Percentiles rank a stretch among this genome's conserved stretches.
Evolutionary conservation across 768 basidiomycete species (phyloP).

Genomic region (Phallus indusiatus): DNA sequence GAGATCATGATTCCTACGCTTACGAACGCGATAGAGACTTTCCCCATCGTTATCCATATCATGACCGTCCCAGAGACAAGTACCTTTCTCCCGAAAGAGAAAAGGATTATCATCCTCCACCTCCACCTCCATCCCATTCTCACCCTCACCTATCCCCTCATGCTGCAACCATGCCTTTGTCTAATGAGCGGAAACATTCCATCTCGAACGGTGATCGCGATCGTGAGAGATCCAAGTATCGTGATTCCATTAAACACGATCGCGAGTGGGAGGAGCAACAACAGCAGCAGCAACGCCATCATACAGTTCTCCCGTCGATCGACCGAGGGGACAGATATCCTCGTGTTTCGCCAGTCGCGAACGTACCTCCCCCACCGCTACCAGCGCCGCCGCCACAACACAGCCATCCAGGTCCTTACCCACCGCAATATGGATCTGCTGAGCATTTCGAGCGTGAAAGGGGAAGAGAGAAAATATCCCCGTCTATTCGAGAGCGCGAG

Average conservation of each 20-base stretch:
- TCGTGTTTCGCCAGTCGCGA: background rate
- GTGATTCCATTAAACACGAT: background rate
- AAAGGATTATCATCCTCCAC: background rate
- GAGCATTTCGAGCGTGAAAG: background rate
- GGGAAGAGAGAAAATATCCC: background rate
- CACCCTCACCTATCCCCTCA: background rate
- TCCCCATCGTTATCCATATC: background rate
- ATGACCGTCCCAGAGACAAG: background rate
- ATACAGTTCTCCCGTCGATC: background rate
- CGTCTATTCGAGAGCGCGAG: background rate
- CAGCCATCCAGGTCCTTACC: background rate
- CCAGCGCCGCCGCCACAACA: background rate
- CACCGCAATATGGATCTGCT: background rate
- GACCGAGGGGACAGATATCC: background rate
- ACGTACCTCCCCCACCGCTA: background rate
- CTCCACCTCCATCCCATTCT: too few relatives aligned
- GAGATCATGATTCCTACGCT: background rate
- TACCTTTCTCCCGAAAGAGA: background rate
- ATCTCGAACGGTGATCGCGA: background rate
- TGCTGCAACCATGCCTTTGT: background rate
- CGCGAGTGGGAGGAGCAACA: background rate
- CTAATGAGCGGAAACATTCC: background rate
- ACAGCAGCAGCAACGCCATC: background rate
- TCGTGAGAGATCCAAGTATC: background rate
- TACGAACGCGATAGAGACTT: background rate